phyloP scores from a whole-genome alignment of 176 grass and related monocot species.

The Cenchrus purpureus region DNA sequence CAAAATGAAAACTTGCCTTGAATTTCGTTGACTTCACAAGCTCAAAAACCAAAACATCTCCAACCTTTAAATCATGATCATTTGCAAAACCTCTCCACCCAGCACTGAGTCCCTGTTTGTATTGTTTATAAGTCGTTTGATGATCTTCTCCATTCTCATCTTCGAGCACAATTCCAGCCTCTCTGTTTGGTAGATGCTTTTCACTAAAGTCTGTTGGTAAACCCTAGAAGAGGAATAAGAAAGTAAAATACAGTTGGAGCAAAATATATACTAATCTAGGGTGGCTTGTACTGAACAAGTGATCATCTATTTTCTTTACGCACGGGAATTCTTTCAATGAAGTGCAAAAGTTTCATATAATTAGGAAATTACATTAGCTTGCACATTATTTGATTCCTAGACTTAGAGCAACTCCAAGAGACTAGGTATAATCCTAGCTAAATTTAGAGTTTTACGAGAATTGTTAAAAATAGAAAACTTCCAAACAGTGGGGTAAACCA shows the following conservation, averaged over 20 bases:
- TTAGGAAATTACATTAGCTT: not conserved
- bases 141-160: slow-evolving; percentile 45
- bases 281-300: not conserved
- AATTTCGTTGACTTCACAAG: slow-evolving; percentile 44
- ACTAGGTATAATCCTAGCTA: no score
- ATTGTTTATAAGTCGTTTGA: slow-evolving; percentile 11
- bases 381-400: not conserved
- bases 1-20: slow-evolving; percentile 43
- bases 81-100: slow-evolving; percentile 55
- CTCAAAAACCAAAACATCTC: slow-evolving; percentile 45
- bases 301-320: not conserved
- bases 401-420: not conserved
- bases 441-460: no score
- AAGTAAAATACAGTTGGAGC: slow-evolving; percentile 11
- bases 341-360: not conserved
- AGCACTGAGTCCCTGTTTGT: slow-evolving; percentile 50
- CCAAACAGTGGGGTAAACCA: no score
- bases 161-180: slow-evolving; percentile 38
- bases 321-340: not conserved
- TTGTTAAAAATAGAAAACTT: no score
- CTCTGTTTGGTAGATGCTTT: slow-evolving; percentile 51
- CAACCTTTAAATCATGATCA: slow-evolving; percentile 44
- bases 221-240: slow-evolving; percentile 29
- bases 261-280: not conserved
- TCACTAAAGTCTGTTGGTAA: slow-evolving; percentile 40